Base-by-base conservation (phyloP, 176 grass and related monocot species). In the Paspalum notatum region DNA sequence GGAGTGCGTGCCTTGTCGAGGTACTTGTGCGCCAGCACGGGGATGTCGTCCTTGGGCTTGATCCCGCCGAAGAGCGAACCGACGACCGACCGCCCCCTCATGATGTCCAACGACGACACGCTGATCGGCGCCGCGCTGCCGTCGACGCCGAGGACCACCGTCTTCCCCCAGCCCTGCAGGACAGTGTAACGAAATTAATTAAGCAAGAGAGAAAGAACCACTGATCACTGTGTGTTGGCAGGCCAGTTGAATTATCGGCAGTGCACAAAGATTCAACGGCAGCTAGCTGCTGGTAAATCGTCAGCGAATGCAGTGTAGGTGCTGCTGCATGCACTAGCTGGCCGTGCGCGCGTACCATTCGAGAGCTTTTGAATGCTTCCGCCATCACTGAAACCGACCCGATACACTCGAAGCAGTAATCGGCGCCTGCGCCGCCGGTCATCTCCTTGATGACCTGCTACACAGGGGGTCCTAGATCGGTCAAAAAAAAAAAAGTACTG, bases 91-190 rank as follows among this genome's bases (percentile, higher is more conserved):
- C 60, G 75, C 3, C 91, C 91, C 4, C 3, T 1, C 9, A 83
- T 16, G 49, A 93, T 61, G 16, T 85, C 82, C 0, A 1, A 0
- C 12, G 78, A 42, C 5, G 82, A 45, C 6, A 90, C 66, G 68
- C 62, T 44, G 5, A 93, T 48, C 18, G 82, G 26, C 17, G 26
- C 53, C 12, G 1, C 12, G 61, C 13, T 16, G 55, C 24, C 44
- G 47, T 60, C 17, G 41, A 82, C 18, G 43, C 88, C 91, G 2
- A 90, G 82, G 20, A 90, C 38, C 9, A 93, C 4, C 11, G 88
- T 88, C 88, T 93, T 93, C 5, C 91, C 87, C 88, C 85, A 93
- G 4, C 91, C 91, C 91, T 93, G 54, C 16, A 81, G 32, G 32
- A 32, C 32, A 32, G 32, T 32, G 32, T 32, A 32, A 1, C 32